Base-by-base conservation (phyloP, 2,329 filamentous ascomycete species). In the Fusarium piperis region DNA sequence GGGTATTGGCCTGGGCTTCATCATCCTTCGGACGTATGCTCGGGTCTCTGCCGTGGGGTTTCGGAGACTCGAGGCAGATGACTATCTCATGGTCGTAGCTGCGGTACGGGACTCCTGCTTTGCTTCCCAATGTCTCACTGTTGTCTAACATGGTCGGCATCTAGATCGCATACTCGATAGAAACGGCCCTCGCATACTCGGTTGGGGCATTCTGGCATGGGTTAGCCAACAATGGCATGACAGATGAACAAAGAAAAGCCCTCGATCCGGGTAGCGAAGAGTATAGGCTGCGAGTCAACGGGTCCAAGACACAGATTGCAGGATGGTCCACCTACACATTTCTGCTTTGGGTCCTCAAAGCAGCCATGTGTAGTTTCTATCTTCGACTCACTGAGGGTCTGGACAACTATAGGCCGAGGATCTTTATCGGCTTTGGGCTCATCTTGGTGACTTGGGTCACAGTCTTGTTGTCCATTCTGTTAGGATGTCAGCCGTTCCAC, bases 141-240 rank as follows among this genome's bases (percentile, higher is more conserved):
- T 23, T 15, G 10, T 36, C 52, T 68, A 38, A 69, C 53, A 26
- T 30, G 20, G 10, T 46, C 30, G 26, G 20, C 18, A 55, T 26
- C 11, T 56, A 88, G 85, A 70, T 85, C 26, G 80, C 87, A 13
- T 89, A 88, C 67, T 81, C 82, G 3, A 74, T 84, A 3, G 85
- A 89, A 76, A 84, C 86, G 1, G 82, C 78, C 4, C 80, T 86
- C 9, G 85, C 84, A 30, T 86, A 87, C 71, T 79, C 80, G 18
- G 83, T 86, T 11, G 83, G 83, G 28, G 81, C 81, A 3, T 79
- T 78, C 65, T 85, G 80, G 68, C 77, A 80, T 38, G 86, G 86
- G 1, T 79, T 89, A 4, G 84, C 87, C 48, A 89, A 89, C 71
- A 86, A 86, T 72, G 76, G 81, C 56, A 88, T 90, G 85, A 85